Evolutionary conservation across 2,329 filamentous ascomycete species (phyloP), one percentile per base, ranked within the genome.

Genomic region (Aspergillus jensenii): DNA sequence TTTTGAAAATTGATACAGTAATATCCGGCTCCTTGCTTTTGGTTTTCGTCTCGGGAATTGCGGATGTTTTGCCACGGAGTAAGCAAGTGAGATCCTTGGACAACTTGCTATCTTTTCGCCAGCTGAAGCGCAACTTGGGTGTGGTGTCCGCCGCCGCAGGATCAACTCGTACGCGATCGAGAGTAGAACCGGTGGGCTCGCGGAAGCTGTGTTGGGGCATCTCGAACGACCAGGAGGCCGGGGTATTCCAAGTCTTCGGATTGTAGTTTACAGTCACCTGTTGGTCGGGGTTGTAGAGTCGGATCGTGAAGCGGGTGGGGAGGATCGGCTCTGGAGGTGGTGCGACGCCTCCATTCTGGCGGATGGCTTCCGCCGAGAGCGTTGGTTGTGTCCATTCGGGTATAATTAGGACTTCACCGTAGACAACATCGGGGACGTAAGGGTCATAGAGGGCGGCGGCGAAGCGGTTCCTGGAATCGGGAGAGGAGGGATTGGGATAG

Each of bases 261-360:
- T 89, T 86, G 62, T 78, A 71, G 66, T 84, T 87, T 37, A 98
- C 84, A 1, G 81, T 67, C 19, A 98, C 80, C 66, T 89, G 84
- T 74, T 95, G 91, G 72, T 98, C 93, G 0, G 95, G 95, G 71
- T 96, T 95, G 81, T 97, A 98, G 3, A 99, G 86, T 67, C 93
- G 89, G 40, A 98, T 83, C n/a, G 83, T 82, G 73, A 98, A 96
- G 53, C 85, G 81, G 56, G 88, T 87, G 0, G 93, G 93, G 27
- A 91, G 84, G 35, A 90, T 81, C 9, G 93, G 89, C 59, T 89
- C 83, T 1, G 89, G 87, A 15, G 83, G 84, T 21, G 84, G 87
- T 3, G 83, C 79, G 1, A 86, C 77, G 15, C 88, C 89, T 60
- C 87, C 87, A 68, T 89, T 84, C 59, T 76, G 83, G 61, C 91